Conservation (phyloP, 2,329 filamentous ascomycete genomes). For the Trichoderma sp. region DNA sequence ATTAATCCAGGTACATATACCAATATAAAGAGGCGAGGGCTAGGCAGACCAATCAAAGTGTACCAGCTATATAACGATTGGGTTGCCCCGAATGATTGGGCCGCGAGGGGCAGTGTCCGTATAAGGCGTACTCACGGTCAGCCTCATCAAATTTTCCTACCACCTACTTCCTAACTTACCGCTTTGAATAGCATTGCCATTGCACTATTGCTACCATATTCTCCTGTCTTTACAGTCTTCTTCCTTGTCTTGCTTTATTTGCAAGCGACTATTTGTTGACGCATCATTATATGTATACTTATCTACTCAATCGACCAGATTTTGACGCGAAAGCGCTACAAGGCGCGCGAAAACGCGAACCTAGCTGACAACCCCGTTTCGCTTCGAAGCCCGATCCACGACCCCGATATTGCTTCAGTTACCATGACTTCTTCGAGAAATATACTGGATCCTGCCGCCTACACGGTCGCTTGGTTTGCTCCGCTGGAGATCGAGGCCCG, state of each 20-base stretch:
- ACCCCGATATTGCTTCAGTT: neutral
- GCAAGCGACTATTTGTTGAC: neutral
- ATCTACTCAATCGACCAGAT: neutral
- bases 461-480: conserved; percentile 43
- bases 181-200: neutral
- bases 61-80: neutral
- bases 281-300: neutral
- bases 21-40: neutral
- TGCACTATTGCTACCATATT: neutral
- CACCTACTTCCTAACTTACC: neutral
- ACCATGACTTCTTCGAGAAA: neutral
- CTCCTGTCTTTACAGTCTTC: too few relatives aligned
- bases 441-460: conserved; percentile 28
- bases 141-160: neutral
- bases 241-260: neutral
- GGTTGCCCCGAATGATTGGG: neutral
- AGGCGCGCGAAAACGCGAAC: neutral
- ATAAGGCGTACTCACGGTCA: neutral
- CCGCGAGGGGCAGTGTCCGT: neutral
- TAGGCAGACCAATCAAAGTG: neutral
- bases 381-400: neutral
- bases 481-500: conserved; percentile 41
- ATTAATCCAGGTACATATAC: too few relatives aligned
- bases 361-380: neutral
- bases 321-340: neutral